phyloP scores from a whole-genome alignment of 306 rosid species.

The Lathyrus aphaca region DNA sequence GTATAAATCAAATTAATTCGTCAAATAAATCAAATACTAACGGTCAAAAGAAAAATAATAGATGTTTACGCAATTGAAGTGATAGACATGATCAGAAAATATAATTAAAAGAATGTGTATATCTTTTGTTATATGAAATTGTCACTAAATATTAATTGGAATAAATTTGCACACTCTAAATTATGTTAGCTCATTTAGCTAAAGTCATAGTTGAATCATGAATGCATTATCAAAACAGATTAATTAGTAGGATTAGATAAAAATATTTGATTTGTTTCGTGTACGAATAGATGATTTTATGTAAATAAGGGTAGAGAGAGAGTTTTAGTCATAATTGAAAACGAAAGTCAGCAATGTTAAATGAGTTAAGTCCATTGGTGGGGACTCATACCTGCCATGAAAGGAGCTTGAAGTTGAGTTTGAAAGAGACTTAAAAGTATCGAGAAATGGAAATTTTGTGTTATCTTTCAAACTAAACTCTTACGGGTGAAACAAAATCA shows the following conservation, averaged over 20 bases:
- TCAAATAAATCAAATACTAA: too few species aligned
- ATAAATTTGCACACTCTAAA: background rate
- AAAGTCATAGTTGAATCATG: slow-evolving; percentile 36
- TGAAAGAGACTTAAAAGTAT: slow-evolving; percentile 36
- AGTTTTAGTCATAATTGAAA: slow-evolving; percentile 36
- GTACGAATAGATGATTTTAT: slow-evolving; percentile 8
- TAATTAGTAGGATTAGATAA: background rate
- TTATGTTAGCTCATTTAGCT: background rate
- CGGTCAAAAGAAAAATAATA: too few species aligned
- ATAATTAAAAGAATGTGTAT: too few species aligned
- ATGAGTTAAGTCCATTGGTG: slow-evolving; percentile 37
- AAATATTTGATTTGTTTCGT: slow-evolving; percentile 13
- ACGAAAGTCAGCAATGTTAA: slow-evolving; percentile 38
- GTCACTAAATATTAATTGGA: background rate
- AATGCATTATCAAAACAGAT: slow-evolving; percentile 10
- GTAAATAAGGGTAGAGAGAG: background rate
- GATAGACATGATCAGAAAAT: too few species aligned
- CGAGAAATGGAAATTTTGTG: background rate
- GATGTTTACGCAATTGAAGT: too few species aligned
- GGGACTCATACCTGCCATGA: slow-evolving; percentile 48
- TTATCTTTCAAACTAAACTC: slow-evolving; percentile 7
- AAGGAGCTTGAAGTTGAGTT: slow-evolving; percentile 41
- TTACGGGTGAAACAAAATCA: background rate
- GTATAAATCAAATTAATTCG: too few species aligned
- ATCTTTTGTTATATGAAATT: background rate